Evolutionary conservation across 495 filamentous ascomycete species (phyloP), one percentile per base, ranked within the genome.

Genomic region (Mytilinidion resinicola): DNA sequence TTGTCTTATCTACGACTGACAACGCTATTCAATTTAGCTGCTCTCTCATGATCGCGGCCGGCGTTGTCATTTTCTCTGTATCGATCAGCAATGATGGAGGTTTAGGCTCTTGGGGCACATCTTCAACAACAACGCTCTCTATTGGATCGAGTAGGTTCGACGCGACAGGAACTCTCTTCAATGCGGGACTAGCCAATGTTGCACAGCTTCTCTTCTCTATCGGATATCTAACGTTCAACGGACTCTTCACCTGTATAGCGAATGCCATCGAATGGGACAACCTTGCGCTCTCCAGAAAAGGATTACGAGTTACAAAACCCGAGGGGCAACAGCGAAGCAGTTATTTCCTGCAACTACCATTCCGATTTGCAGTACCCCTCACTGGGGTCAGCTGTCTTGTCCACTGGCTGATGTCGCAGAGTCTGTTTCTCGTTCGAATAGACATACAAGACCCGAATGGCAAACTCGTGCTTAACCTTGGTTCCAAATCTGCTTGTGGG

Each of bases 341-440:
- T 5, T 61, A 64, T 35, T 60, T 56, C 57, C 57, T 61, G 4
- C 56, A 60, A 39, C 43, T 64, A 8, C 61, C 61, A 12, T 61
- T 61, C 37, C 33, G 15, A 14, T 64, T 9, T 21, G 51, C 43
- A 17, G 20, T 64, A 1, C 61, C 61, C 9, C 43, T 64, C 1
- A 12, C 61, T 1, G 38, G 36, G 20, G 38, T 37, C 6, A 52
- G 51, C 30, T 21, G 38, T 17, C 11, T 61, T n/a, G 11, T 64
- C 1, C 61, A 64, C 33, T 61, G 51, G 51, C 42, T 64, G 14
- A 48, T 64, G 12, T 64, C 57, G 10, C 57, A 60, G 34, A 56
- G 57, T 8, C 46, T 64, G 7, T 64, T 60, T 48, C 34, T 59
- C n/a, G 60, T 49, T 36, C 15, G 47, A 9, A 51, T 59, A 30